A percentile compares a stretch with the other conserved stretches of the same genome.
phyloP scores from a whole-genome alignment of 192 early-diverging fungal species.

The Coemansia sp. region DNA sequence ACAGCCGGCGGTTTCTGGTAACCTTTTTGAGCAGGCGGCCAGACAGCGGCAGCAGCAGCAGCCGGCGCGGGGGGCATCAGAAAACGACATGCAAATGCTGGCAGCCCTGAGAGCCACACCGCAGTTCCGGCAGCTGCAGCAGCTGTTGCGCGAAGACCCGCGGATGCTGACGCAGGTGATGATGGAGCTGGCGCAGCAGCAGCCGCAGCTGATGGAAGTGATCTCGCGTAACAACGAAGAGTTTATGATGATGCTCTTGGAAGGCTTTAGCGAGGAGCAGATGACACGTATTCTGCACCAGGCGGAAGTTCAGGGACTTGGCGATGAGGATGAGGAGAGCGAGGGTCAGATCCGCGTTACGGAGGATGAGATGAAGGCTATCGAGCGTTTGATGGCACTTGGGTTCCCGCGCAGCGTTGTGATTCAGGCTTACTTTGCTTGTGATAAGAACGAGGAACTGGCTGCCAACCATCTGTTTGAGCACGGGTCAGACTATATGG shows the following conservation, averaged over 20 bases:
- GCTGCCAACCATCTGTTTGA: conserved; percentile 97
- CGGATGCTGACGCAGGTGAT: conserved; percentile 82
- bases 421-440: conserved; percentile 93
- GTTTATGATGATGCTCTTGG: conserved; percentile 72
- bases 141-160: conserved; percentile 83
- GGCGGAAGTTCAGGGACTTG: conserved; percentile 31
- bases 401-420: conserved; percentile 83
- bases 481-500: conserved; percentile 59
- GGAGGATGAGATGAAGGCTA: conserved; percentile 85
- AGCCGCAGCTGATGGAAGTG: conserved; percentile 78
- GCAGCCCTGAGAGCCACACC: conserved; percentile 66
- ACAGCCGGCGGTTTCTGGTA: conserved; percentile 26
- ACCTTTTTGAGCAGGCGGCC: conserved; percentile 64
- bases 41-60: conserved; percentile 44
- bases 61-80: conserved; percentile 16
- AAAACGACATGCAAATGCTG: conserved; percentile 34
- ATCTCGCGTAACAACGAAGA: conserved; percentile 76
- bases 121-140: conserved; percentile 90
- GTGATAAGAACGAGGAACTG: conserved; percentile 97
- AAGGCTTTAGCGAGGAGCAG: conserved; percentile 41
- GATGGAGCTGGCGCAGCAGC: conserved; percentile 74
- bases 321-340: conserved; percentile 58
- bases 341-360: conserved; percentile 76
- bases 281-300: conserved; percentile 15
- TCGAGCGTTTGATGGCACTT: conserved; percentile 73